Evolutionary conservation across 805 yeast species (phyloP).

Genomic region (Candida easanensis): DNA sequence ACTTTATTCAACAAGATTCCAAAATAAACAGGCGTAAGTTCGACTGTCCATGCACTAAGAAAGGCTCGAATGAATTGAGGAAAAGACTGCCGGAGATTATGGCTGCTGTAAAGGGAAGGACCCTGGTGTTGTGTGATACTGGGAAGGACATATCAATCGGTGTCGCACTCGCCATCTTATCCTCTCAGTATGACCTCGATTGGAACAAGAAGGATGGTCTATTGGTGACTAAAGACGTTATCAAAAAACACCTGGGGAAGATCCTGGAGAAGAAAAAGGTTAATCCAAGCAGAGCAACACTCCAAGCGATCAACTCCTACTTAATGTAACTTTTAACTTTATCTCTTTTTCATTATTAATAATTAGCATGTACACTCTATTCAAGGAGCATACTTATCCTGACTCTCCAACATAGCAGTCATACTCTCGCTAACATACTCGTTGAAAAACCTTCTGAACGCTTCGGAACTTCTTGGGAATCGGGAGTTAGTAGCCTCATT

Average conservation of each 20-base stretch:
- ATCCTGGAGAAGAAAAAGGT: constrained; percentile 47
- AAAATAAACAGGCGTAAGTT: neutral
- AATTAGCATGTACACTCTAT: too few species aligned
- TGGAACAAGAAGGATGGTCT: constrained; percentile 33
- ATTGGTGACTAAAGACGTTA: constrained; percentile 44
- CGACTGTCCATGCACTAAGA: constrained; percentile 42
- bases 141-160: constrained; percentile 70
- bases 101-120: constrained; percentile 18
- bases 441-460: constrained; percentile 17
- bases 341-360: too few species aligned
- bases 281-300: constrained; percentile 76
- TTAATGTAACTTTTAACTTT: constrained; percentile 52
- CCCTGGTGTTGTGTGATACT: constrained; percentile 53
- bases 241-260: constrained; percentile 53
- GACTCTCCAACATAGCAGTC: neutral
- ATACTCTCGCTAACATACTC: constrained; percentile 19
- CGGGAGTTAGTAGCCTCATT: constrained; percentile 3
- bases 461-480: constrained; percentile 15
- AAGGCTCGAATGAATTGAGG: constrained; percentile 64
- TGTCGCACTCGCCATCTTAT: constrained; percentile 50
- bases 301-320: constrained; percentile 64
- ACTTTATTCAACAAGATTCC: neutral
- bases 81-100: constrained; percentile 42
- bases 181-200: constrained; percentile 39
- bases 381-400: neutral